Evolutionary conservation across 2,329 filamentous ascomycete species (phyloP).

Genomic region (Taxawa tesnikishii): DNA sequence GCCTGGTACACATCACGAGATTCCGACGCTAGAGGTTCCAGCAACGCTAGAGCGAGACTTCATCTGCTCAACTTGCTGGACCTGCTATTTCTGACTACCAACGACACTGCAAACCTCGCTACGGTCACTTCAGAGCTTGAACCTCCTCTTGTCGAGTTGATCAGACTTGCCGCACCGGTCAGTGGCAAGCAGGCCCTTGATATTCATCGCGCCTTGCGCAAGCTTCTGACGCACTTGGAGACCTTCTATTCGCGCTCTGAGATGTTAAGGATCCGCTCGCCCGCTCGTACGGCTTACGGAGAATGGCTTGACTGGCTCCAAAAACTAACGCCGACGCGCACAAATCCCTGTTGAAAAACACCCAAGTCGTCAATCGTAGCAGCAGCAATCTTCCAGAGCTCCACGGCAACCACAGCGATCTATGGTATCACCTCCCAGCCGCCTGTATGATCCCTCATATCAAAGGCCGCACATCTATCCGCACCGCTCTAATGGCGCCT

Average conservation of each 20-base stretch:
- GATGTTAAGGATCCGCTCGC: not conserved
- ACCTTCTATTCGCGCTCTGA: not conserved
- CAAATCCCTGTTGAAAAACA: not conserved
- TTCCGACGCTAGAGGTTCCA: not conserved
- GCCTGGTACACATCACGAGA: conserved; percentile 1
- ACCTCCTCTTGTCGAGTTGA: not conserved
- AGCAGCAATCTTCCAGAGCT: conserved; percentile 1
- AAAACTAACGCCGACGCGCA: not conserved
- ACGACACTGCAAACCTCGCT: not conserved
- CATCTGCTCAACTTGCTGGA: not conserved
- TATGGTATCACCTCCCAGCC: conserved; percentile 7
- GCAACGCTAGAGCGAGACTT: too few relatives aligned
- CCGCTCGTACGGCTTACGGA: not conserved
- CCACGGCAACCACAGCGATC: conserved; percentile 6
- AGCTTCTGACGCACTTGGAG: not conserved
- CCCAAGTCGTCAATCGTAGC: not conserved
- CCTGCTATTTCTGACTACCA: conserved; percentile 1
- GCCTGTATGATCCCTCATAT: conserved; percentile 4
- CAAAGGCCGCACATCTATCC: conserved; percentile 2
- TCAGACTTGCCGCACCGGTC: not conserved
- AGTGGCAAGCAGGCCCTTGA: not conserved
- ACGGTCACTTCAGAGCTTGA: not conserved
- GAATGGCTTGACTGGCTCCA: not conserved
- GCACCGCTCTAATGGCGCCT: conserved; percentile 4
- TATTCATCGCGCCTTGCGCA: not conserved